Evolutionary conservation across 2,329 filamentous ascomycete species (phyloP).

Genomic region (Xylariaceae sp.): DNA sequence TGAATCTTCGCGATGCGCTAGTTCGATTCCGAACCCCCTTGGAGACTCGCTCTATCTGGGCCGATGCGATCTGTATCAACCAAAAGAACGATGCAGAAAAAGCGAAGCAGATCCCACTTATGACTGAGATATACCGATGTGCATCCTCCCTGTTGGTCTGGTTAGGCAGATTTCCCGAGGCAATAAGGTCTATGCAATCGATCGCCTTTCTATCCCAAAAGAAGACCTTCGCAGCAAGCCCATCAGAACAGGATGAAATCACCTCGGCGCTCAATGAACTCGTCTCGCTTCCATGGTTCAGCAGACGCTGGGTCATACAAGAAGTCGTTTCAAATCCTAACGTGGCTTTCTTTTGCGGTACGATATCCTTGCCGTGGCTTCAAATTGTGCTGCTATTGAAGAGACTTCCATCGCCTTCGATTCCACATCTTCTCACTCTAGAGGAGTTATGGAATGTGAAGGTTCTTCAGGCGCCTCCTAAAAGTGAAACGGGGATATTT

Average conservation of each 20-base stretch:
- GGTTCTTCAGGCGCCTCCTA: no score
- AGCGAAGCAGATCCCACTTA: background rate
- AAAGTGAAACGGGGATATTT: background rate
- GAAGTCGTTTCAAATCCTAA: background rate
- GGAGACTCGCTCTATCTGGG: background rate
- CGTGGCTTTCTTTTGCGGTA: background rate
- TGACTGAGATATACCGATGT: background rate
- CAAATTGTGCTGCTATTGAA: background rate
- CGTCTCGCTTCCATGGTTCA: background rate
- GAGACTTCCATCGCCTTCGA: background rate
- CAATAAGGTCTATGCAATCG: no score
- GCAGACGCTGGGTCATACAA: background rate
- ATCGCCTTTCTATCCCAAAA: background rate
- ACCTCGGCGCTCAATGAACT: background rate
- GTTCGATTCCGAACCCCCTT: background rate
- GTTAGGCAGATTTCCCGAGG: constrained; percentile 2
- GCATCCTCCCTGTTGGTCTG: background rate
- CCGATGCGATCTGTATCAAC: background rate
- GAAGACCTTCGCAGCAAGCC: background rate
- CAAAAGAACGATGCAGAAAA: background rate
- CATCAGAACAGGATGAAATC: background rate
- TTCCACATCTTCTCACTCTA: background rate
- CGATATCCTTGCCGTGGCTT: background rate
- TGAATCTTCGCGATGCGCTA: background rate
- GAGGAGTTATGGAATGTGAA: background rate